Conservation (phyloP, 2,329 filamentous ascomycete genomes). For the Neonectria punicea region DNA sequence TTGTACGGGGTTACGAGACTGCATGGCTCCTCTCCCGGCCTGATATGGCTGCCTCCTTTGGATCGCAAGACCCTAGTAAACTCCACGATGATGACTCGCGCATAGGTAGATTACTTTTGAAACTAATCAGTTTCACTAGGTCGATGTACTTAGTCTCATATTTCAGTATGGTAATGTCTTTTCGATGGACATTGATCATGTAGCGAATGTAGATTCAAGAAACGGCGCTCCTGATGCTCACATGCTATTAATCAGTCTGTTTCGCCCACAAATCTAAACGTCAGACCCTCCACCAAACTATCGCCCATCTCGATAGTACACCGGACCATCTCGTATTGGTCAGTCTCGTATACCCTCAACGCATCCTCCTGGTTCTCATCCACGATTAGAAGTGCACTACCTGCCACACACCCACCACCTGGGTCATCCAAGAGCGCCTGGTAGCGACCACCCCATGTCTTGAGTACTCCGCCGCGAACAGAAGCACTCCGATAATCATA, state of each 20-base stretch:
- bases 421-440: constrained; percentile 15
- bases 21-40: constrained; percentile 17
- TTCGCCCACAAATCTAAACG: constrained; percentile 8
- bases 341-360: constrained; percentile 12
- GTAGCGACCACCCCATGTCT: constrained; percentile 4
- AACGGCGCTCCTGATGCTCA: too few relatives aligned
- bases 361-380: constrained; percentile 6
- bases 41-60: neutral
- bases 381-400: neutral
- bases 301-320: constrained; percentile 6
- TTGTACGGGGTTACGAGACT: constrained; percentile 12
- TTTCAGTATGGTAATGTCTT: neutral
- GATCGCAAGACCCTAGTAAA: constrained; percentile 21
- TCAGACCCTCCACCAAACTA: neutral
- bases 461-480: neutral
- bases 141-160: constrained; percentile 9
- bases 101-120: neutral
- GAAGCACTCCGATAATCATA: neutral
- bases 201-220: constrained; percentile 3
- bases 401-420: neutral
- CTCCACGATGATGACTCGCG: constrained; percentile 20
- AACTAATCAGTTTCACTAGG: neutral
- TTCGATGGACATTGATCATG: neutral
- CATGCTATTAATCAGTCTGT: neutral
- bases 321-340: constrained; percentile 9